Base-by-base conservation (phyloP, 2,329 filamentous ascomycete species). In the Cladophialophora carrionii region DNA sequence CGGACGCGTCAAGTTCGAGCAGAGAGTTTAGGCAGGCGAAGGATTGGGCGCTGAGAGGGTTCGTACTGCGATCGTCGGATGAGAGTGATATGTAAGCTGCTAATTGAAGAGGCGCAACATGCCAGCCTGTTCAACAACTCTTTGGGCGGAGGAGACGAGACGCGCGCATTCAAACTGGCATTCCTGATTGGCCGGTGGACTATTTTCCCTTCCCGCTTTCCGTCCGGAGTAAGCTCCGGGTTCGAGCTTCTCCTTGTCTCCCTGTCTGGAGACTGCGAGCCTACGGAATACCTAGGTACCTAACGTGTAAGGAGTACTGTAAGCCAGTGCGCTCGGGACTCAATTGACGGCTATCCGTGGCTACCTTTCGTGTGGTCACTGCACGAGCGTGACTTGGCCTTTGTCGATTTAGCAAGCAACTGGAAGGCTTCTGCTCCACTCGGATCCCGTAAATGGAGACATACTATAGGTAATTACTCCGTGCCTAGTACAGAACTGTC, bases 71-170 rank as follows among this genome's bases (percentile, higher is more conserved):
- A 17, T n/a, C 8, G 52, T 32, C 10, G 52, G 29, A 54, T 24
- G 52, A 14, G 24, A 34, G 29, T 24, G 48, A 3, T 10, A 57
- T 57, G 54, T 57, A 57, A 57, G 37, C 29, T 54, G 52, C 26
- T 54, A 26, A 34, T 43, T 43, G 37, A n/a, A 43, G 37, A 43
- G 20, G 52, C 52, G 52, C 41, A 61, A 53, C 17, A 24, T 66
- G 65, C 57, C 65, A 67, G 62, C 54, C 67, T 69, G 67, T 69
- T 69, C 67, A 69, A 67, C 64, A 60, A 61, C 48, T 66, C 67
- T 69, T 69, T 64, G 31, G 58, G 32, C 10, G 22, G 10, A 53
- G 32, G 29, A 54, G 29, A 34, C 9, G 10, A 10, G 29, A 54
- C 9, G 8, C 52, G 52, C 52, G 52, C 29, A 54, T 54, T 22